A percentile compares a stretch with the other conserved stretches of the same genome.
These are phyloP conservation scores for Tremellales sp. DNA, from an alignment of 1,284 basidiomycete species.

Conservation along the genomic window DNA sequence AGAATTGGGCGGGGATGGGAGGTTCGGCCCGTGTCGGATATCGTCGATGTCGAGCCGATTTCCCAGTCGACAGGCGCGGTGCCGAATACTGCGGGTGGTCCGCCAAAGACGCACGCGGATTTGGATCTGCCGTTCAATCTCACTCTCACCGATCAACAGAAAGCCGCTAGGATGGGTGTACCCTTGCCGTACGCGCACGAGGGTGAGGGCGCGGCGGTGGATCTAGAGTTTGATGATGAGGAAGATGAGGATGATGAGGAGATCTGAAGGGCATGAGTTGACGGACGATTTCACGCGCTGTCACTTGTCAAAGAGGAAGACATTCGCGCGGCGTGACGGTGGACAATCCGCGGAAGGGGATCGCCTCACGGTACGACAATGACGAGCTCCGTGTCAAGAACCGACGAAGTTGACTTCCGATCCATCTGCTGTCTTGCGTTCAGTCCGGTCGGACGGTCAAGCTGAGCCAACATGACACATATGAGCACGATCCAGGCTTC, in stretches of 20 bases:
- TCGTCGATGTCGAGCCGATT: not conserved
- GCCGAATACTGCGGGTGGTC: not conserved
- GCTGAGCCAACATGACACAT: too few species aligned
- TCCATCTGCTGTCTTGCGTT: too few species aligned
- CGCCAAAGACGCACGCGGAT: slow-evolving; percentile 54
- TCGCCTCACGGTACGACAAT: too few species aligned
- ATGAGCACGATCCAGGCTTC: too few species aligned
- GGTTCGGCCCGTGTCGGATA: not conserved
- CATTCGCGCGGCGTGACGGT: too few species aligned
- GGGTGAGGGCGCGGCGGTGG: slow-evolving; percentile 52
- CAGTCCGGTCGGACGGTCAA: too few species aligned
- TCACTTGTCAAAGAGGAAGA: too few species aligned
- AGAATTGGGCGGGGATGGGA: not conserved
- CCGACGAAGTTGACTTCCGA: too few species aligned
- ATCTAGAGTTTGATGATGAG: slow-evolving; percentile 36
- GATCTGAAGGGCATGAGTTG: slow-evolving; percentile 13
- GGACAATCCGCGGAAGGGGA: too few species aligned
- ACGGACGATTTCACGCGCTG: too few species aligned
- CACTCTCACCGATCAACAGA: slow-evolving; percentile 75
- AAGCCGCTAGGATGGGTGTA: slow-evolving; percentile 69
- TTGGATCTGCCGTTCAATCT: slow-evolving; percentile 70
- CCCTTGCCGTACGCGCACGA: slow-evolving; percentile 82
- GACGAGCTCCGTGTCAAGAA: too few species aligned
- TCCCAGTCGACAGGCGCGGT: not conserved
- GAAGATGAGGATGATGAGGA: slow-evolving; percentile 37